Evolutionary conservation across 2,329 filamentous ascomycete species (phyloP).

Genomic region (Alternaria rosae): DNA sequence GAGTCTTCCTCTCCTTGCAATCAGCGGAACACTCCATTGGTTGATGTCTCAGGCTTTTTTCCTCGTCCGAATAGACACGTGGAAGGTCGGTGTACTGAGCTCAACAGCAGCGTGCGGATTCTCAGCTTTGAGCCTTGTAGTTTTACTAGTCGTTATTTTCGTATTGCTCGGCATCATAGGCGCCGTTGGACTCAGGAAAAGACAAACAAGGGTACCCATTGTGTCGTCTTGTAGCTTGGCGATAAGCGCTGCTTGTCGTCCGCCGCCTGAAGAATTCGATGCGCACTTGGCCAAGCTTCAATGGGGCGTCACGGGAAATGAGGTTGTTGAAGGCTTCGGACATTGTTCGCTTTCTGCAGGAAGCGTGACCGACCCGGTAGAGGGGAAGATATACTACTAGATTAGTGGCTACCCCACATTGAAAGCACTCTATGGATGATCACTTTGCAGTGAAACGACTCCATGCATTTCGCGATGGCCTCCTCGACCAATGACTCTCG

Average conservation of each 20-base stretch:
- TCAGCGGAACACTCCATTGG: slow-evolving; percentile 52
- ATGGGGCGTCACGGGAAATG: slow-evolving; percentile 28
- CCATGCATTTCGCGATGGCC: too few relatives aligned
- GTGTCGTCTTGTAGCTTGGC: slow-evolving; percentile 70
- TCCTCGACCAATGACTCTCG: too few relatives aligned
- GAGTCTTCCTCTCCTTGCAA: slow-evolving; percentile 45
- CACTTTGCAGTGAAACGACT: too few relatives aligned
- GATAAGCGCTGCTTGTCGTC: slow-evolving; percentile 39
- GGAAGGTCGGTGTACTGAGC: too few relatives aligned
- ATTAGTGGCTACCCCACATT: too few relatives aligned
- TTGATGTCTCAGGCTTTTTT: slow-evolving; percentile 54
- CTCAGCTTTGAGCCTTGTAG: slow-evolving; percentile 7
- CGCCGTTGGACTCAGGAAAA: slow-evolving; percentile 70
- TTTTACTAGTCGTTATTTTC: slow-evolving; percentile 3
- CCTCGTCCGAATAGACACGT: slow-evolving; percentile 39
- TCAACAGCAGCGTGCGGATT: slow-evolving; percentile 16
- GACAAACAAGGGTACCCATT: slow-evolving; percentile 79
- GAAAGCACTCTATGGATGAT: too few relatives aligned
- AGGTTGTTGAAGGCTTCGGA: not conserved
- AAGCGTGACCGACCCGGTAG: not conserved
- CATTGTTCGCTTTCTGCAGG: not conserved
- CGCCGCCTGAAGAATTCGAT: slow-evolving; percentile 17
- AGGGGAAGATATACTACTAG: not conserved
- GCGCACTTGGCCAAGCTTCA: slow-evolving; percentile 23
- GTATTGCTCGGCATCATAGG: slow-evolving; percentile 39